Percentiles rank a stretch among this genome's conserved stretches.
Conservation (phyloP, 495 filamentous ascomycete genomes). For the Penicillium diatomitis region DNA sequence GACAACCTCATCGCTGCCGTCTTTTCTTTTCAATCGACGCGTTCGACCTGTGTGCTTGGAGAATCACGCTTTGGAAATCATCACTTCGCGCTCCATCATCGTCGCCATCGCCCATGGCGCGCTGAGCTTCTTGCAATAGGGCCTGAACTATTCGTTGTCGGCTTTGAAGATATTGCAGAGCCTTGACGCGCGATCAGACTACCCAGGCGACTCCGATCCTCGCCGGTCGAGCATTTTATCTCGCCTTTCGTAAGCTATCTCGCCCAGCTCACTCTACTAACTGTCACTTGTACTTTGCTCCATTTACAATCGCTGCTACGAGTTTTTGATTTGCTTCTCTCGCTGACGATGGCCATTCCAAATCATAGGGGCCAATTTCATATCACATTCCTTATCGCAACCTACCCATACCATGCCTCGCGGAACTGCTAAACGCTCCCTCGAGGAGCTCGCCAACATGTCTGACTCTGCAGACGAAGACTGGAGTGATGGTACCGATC, state of each 20-base stretch:
- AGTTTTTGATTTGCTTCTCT: neutral
- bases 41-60: constrained; percentile 14
- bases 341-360: constrained; percentile 5
- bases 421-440: constrained; percentile 51
- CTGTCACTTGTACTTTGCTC: neutral
- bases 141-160: no score
- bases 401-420: constrained; percentile 21
- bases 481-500: constrained; percentile 42
- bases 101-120: constrained; percentile 5
- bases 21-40: constrained; percentile 11
- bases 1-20: neutral
- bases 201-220: neutral
- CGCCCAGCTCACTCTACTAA: neutral
- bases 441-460: constrained; percentile 68
- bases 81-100: constrained; percentile 19
- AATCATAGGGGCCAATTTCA: no score
- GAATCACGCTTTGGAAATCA: constrained; percentile 6
- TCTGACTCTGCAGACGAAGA: constrained; percentile 80
- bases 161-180: no score
- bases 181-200: neutral
- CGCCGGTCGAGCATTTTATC: constrained; percentile 7
- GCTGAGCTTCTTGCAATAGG: no score
- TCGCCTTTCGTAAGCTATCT: constrained; percentile 10
- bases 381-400: neutral
- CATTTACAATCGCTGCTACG: constrained; percentile 6